Conservation (phyloP, 257 asterid genomes). For the Nicotiana knightiana region DNA sequence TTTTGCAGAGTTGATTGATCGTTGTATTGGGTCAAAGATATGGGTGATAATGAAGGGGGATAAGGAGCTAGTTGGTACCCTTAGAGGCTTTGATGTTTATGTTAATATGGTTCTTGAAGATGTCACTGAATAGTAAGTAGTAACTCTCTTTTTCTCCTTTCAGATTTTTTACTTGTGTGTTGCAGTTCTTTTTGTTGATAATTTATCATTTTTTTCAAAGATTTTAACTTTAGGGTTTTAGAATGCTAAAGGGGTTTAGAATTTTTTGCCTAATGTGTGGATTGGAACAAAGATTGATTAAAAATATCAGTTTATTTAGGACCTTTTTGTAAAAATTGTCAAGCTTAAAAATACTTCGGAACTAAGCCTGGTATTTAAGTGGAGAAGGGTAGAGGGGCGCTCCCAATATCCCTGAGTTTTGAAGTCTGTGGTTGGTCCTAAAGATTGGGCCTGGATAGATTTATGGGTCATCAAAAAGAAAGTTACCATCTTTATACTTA, state of each 20-base stretch:
- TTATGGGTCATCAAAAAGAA: too few species aligned
- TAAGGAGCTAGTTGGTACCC: constrained; percentile 81
- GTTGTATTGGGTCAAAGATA: constrained; percentile 80
- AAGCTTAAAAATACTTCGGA: neutral
- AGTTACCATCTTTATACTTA: too few species aligned
- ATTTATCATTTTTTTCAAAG: neutral
- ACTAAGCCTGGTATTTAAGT: too few species aligned
- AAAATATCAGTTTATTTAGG: neutral
- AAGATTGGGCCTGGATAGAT: too few species aligned
- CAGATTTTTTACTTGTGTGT: neutral
- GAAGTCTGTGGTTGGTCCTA: too few species aligned
- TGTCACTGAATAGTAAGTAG: constrained; percentile 70
- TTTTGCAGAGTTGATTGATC: constrained; percentile 65
- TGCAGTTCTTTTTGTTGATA: neutral
- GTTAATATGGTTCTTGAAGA: constrained; percentile 90
- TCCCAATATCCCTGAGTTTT: too few species aligned
- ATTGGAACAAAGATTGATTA: neutral
- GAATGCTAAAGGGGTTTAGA: neutral
- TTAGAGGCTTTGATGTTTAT: constrained; percentile 75
- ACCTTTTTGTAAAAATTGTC: too few species aligned
- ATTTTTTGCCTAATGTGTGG: neutral
- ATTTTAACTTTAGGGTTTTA: neutral
- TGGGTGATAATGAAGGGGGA: constrained; percentile 97
- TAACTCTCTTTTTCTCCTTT: neutral
- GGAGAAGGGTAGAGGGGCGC: too few species aligned